Percentiles rank a stretch among this genome's conserved stretches.
phyloP scores from a whole-genome alignment of 495 filamentous ascomycete species.

The Penicillium ochrochloron region DNA sequence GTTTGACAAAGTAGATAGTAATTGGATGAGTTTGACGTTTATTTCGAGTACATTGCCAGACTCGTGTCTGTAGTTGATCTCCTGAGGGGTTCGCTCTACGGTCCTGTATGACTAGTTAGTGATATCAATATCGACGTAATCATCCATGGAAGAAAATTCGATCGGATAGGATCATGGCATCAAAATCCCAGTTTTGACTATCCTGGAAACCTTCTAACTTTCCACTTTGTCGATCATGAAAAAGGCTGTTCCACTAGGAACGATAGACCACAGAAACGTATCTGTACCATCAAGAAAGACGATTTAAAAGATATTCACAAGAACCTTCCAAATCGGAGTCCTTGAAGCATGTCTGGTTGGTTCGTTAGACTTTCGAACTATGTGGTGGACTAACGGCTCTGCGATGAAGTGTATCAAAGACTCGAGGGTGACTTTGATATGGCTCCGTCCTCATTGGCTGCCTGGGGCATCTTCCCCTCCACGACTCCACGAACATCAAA shows the following conservation, averaged over 20 bases:
- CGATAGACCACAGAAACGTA: too few relatives aligned
- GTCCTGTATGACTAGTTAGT: neutral
- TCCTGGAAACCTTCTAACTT: neutral
- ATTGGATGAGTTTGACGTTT: neutral
- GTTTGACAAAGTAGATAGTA: neutral
- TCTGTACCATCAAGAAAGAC: too few relatives aligned
- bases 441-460: constrained; percentile 24
- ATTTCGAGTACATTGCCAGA: neutral
- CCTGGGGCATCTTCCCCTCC: constrained; percentile 13
- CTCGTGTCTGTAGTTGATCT: neutral
- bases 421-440: constrained; percentile 23
- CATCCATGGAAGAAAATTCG: neutral
- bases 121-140: constrained; percentile 3
- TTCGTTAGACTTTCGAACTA: too few relatives aligned
- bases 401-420: neutral
- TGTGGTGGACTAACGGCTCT: neutral
- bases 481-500: neutral
- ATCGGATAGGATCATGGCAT: neutral
- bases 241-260: neutral
- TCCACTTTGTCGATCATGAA: neutral
- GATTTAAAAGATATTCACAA: too few relatives aligned
- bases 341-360: too few relatives aligned
- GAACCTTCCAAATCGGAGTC: too few relatives aligned
- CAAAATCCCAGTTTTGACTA: neutral
- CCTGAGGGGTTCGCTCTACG: neutral